Base-by-base conservation (phyloP, 2,329 filamentous ascomycete genomes). In the Harringtonia lauricola region DNA sequence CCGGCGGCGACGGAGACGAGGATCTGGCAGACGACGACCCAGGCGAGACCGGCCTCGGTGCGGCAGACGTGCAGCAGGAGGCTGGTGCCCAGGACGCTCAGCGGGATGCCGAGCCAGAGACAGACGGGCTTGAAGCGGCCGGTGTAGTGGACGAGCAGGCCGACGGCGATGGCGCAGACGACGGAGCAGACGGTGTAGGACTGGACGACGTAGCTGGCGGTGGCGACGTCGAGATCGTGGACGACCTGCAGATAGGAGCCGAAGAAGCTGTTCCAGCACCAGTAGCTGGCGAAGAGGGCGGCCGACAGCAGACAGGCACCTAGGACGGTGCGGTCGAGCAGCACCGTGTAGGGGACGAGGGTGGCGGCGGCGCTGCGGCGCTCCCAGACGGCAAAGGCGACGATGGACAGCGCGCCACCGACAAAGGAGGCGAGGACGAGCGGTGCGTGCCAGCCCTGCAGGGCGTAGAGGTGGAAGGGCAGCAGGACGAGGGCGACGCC, bases 401-500 rank as follows among this genome's bases (percentile, higher is more conserved):
- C 39, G 13, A 68, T 48, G 6, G 67, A 51, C 3, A 61, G 45
- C 7, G 42, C 52, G 14, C 64, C 64, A 21, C 66, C 52, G 17
- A 65, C 51, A 14, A 66, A 48, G 47, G 67, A 56, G 44, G 56
- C 54, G 47, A 67, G 66, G 42, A 69, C 64, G 44, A 65, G 55
- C 1, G 62, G 58, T 1, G 62, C 60, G 21, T 54, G 55, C 67
- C 68, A 72, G 12, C 54, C 50, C 48, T 68, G 64, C 39, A 63
- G 62, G 1, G 61, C 59, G 42, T 63, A 66, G 15, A 87, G 66
- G 14, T 67, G 79, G 57, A 87, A 77, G 1, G 83, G 79, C 5
- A 87, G 69, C 10, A 86, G 64, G 54, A 87, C 76, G 9, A 84
- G 60, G 0, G 72, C 66, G 49, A 83, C 70, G 2, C 79, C 81